A percentile compares a stretch with the other conserved stretches of the same genome.
Conservation (phyloP, 2,329 filamentous ascomycete genomes). For the Cucurbitaria berberidis region DNA sequence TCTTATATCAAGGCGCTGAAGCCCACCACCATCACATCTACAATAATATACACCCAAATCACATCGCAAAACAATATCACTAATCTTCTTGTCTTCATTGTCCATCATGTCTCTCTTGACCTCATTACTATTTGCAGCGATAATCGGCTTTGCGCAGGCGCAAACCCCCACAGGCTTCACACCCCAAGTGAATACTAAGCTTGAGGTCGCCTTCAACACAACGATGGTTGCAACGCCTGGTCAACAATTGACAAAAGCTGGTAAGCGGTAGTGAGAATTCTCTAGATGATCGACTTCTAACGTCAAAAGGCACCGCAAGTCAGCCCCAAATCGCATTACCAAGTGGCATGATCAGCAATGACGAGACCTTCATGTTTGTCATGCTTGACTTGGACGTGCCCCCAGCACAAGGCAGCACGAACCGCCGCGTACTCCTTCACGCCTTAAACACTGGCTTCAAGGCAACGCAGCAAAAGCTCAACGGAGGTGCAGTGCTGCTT, state of each 20-base stretch:
- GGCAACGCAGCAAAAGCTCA: slow-evolving; percentile 35
- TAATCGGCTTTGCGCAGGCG: slow-evolving; percentile 36
- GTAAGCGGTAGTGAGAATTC: slow-evolving; percentile 15
- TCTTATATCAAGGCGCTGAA: slow-evolving; percentile 21
- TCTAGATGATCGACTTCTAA: slow-evolving; percentile 7
- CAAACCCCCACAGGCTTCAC: slow-evolving; percentile 42
- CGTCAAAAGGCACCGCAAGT: slow-evolving; percentile 26
- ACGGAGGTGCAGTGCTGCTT: slow-evolving; percentile 31
- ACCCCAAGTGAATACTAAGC: slow-evolving; percentile 33
- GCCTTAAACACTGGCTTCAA: slow-evolving; percentile 44
- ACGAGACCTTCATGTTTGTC: slow-evolving; percentile 42
- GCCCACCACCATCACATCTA: slow-evolving; percentile 1
- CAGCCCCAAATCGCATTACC: slow-evolving; percentile 39
- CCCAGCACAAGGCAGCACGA: slow-evolving; percentile 25
- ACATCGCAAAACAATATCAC: neutral
- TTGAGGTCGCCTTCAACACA: slow-evolving; percentile 42
- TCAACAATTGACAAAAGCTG: slow-evolving; percentile 34
- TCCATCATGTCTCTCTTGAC: slow-evolving; percentile 32
- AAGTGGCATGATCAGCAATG: slow-evolving; percentile 15
- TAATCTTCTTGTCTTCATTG: neutral
- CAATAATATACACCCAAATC: neutral
- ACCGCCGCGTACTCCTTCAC: slow-evolving; percentile 41
- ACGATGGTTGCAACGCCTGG: slow-evolving; percentile 39
- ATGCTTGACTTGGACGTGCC: slow-evolving; percentile 48
- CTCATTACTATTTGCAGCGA: slow-evolving; percentile 29